phyloP scores from a whole-genome alignment of 169 alveolate species.

The Plasmodium relictum region DNA sequence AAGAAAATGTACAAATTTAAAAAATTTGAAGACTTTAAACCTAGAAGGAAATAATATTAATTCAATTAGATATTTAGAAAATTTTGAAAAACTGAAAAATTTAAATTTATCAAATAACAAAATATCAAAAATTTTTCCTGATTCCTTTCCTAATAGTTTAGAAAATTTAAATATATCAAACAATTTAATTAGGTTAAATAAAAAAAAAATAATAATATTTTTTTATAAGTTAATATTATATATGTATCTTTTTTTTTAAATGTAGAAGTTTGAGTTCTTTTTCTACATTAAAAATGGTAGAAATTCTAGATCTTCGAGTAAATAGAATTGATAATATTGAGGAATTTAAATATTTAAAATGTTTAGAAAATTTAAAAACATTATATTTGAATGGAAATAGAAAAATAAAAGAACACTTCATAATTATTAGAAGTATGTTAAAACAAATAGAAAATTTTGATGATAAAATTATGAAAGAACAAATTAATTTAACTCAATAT shows the following conservation, averaged over 20 bases:
- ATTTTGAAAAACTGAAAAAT: constrained; percentile 6
- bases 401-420: constrained; percentile 62
- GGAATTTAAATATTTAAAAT: constrained; percentile 42
- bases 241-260: neutral
- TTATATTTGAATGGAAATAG: constrained; percentile 72
- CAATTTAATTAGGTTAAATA: constrained; percentile 57
- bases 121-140: constrained; percentile 41
- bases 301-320: constrained; percentile 47
- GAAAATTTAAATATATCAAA: constrained; percentile 44
- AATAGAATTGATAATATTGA: constrained; percentile 65
- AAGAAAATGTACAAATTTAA: constrained; percentile 24
- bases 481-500: constrained; percentile 2
- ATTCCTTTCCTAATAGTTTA: constrained; percentile 31
- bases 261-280: constrained; percentile 37
- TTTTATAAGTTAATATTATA: neutral
- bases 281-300: constrained; percentile 23
- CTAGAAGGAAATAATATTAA: constrained; percentile 67
- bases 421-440: constrained; percentile 31
- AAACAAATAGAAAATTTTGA: constrained; percentile 53
- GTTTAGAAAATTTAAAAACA: constrained; percentile 17
- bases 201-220: neutral
- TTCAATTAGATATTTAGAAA: constrained; percentile 14
- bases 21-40: constrained; percentile 31
- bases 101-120: constrained; percentile 66
- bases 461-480: constrained; percentile 40